Percentiles rank a stretch among this genome's conserved stretches.
Evolutionary conservation across 2,329 filamentous ascomycete species (phyloP).

Genomic region (Scedosporium boydii): DNA sequence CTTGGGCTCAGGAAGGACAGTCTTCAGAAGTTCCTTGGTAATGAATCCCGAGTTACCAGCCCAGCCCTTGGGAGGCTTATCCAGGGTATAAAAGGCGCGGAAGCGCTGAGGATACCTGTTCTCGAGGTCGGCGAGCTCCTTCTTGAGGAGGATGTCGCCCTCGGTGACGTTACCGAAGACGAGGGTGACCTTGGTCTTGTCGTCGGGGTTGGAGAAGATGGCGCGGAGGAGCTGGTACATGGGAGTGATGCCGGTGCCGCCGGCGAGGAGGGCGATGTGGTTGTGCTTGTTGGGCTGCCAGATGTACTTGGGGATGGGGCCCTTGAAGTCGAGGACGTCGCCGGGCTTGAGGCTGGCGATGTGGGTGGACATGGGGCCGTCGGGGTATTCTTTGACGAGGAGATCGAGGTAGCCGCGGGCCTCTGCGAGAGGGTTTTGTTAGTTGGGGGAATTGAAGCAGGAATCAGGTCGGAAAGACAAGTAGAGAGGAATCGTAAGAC

Average conservation of each 20-base stretch:
- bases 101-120: constrained; percentile 94
- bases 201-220: constrained; percentile 92
- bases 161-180: constrained; percentile 86
- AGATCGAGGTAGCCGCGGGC: constrained; percentile 76
- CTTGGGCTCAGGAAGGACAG: constrained; percentile 87
- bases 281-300: constrained; percentile 90
- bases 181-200: constrained; percentile 96
- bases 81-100: constrained; percentile 87
- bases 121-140: constrained; percentile 76
- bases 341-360: constrained; percentile 74
- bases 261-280: constrained; percentile 80
- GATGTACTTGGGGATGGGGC: constrained; percentile 85
- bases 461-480: background rate
- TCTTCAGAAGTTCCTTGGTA: constrained; percentile 88
- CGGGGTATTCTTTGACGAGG: constrained; percentile 82
- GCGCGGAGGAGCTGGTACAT: constrained; percentile 91
- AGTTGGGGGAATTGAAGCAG: background rate
- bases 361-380: constrained; percentile 86
- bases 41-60: constrained; percentile 69
- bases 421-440: constrained; percentile 33
- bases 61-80: constrained; percentile 75
- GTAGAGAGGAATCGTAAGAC: constrained; percentile 13
- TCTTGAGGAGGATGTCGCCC: constrained; percentile 84
- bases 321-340: constrained; percentile 84
- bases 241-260: constrained; percentile 92